Percentiles rank a stretch among this genome's conserved stretches.
Conservation (phyloP, 2,329 filamentous ascomycete species). For the Ophiocordyceps sinensis region DNA sequence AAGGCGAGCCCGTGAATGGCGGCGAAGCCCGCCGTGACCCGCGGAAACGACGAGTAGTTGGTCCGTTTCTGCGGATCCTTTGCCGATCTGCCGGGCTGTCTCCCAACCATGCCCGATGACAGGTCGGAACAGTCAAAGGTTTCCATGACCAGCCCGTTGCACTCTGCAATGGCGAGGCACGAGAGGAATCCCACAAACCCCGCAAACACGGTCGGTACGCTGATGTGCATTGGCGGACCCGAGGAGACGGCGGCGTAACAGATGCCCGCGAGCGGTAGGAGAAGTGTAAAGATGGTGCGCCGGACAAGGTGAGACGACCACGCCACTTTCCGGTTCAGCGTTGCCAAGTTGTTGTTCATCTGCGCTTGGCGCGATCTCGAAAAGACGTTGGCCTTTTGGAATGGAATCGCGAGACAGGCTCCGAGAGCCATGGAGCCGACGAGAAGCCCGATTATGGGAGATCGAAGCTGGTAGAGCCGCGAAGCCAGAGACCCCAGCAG, state of each 20-base stretch:
- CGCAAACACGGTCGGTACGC: slow-evolving; percentile 52
- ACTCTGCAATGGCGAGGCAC: slow-evolving; percentile 61
- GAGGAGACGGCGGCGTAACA: slow-evolving; percentile 53
- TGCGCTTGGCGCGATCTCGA: slow-evolving; percentile 46
- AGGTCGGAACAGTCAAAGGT: slow-evolving; percentile 70
- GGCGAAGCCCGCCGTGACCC: slow-evolving; percentile 58
- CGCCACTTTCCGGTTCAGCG: slow-evolving; percentile 45
- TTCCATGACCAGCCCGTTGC: slow-evolving; percentile 66
- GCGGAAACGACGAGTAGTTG: slow-evolving; percentile 64
- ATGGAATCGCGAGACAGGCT: slow-evolving; percentile 53
- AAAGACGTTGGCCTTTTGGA: slow-evolving; percentile 58
- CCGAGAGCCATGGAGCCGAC: slow-evolving; percentile 54
- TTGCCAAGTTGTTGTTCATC: slow-evolving; percentile 51
- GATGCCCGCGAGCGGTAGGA: slow-evolving; percentile 51
- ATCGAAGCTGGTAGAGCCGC: slow-evolving; percentile 47
- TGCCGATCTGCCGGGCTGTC: slow-evolving; percentile 26
- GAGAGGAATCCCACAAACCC: slow-evolving; percentile 55
- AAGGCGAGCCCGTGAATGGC: slow-evolving; percentile 57
- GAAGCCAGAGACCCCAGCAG: slow-evolving; percentile 60
- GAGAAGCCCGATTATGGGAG: slow-evolving; percentile 51
- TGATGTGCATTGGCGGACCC: slow-evolving; percentile 44
- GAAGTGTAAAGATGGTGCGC: slow-evolving; percentile 49
- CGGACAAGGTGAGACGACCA: slow-evolving; percentile 63
- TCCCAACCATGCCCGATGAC: slow-evolving; percentile 53
- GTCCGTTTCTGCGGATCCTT: slow-evolving; percentile 32